These are phyloP conservation scores for Ogataea pignaliae DNA, from an alignment of 805 yeast genomes.

Conservation along the genomic window DNA sequence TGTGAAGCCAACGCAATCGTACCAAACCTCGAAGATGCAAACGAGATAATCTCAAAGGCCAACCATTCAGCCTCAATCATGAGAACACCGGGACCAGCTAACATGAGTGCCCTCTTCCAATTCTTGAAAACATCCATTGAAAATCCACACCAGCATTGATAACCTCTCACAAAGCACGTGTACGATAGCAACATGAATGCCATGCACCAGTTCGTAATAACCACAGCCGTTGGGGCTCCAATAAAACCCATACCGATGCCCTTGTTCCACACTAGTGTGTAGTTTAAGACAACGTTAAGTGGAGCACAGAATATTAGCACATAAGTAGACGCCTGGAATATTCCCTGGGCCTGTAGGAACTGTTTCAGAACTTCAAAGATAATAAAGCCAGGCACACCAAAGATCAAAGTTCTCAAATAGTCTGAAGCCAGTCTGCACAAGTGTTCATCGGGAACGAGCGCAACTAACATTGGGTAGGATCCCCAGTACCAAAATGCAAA, in stretches of 20 bases:
- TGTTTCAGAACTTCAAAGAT: slow-evolving; percentile 53
- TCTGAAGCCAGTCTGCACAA: slow-evolving; percentile 45
- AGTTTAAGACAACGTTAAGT: slow-evolving; percentile 46
- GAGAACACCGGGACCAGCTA: slow-evolving; percentile 52
- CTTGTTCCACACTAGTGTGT: slow-evolving; percentile 40
- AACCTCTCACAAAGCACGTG: slow-evolving; percentile 40
- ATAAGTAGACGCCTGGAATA: slow-evolving; percentile 52
- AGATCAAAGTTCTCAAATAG: slow-evolving; percentile 41
- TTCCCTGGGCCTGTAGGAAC: slow-evolving; percentile 55
- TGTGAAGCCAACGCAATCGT: slow-evolving; percentile 52
- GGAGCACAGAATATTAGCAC: slow-evolving; percentile 53
- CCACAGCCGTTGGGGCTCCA: slow-evolving; percentile 59
- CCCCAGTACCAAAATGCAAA: slow-evolving; percentile 40
- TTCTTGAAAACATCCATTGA: slow-evolving; percentile 36
- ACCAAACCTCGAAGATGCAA: slow-evolving; percentile 51
- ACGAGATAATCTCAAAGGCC: slow-evolving; percentile 53
- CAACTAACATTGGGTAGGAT: slow-evolving; percentile 25
- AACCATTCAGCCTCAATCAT: slow-evolving; percentile 60
- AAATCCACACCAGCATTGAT: slow-evolving; percentile 51
- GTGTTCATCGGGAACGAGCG: slow-evolving; percentile 42
- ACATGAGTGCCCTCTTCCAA: slow-evolving; percentile 40
- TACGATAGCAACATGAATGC: slow-evolving; percentile 39
- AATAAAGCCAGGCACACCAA: slow-evolving; percentile 55
- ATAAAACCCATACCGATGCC: slow-evolving; percentile 47
- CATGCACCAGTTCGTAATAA: slow-evolving; percentile 55